Percentiles rank a stretch among this genome's conserved stretches.
These are phyloP conservation scores for Coprinopsis strossmayeri DNA, from an alignment of 768 basidiomycete species.

Conservation along the genomic window DNA sequence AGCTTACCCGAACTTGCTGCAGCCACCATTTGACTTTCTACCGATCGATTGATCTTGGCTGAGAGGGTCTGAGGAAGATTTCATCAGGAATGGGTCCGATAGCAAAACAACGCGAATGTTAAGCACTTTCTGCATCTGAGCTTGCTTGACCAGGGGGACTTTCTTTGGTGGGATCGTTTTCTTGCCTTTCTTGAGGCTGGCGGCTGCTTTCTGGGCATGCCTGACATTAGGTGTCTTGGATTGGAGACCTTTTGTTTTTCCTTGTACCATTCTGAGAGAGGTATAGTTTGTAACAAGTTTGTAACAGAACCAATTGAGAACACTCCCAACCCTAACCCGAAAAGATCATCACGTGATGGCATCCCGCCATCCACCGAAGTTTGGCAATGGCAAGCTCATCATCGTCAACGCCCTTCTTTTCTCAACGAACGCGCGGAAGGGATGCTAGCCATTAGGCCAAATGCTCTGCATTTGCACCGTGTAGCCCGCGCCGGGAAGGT, in stretches of 20 bases:
- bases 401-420: constrained; percentile 16
- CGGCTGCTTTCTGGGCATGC: constrained; percentile 59
- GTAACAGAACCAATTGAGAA: neutral
- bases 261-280: constrained; percentile 63
- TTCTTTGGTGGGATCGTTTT: constrained; percentile 82
- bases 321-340: too few relatives aligned
- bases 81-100: constrained; percentile 3
- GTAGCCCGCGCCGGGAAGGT: constrained; percentile 45
- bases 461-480: constrained; percentile 48
- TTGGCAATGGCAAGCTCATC: constrained; percentile 18
- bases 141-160: constrained; percentile 60
- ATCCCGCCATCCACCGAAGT: constrained; percentile 38
- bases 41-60: constrained; percentile 87
- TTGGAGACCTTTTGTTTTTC: constrained; percentile 74
- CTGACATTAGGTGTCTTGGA: constrained; percentile 48
- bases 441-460: constrained; percentile 42
- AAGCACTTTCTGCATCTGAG: constrained; percentile 69
- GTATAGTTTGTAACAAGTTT: neutral
- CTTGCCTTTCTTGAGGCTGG: constrained; percentile 74
- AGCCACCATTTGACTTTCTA: constrained; percentile 85
- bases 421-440: constrained; percentile 17
- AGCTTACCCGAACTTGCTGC: constrained; percentile 87
- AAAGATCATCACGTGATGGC: too few relatives aligned
- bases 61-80: constrained; percentile 55
- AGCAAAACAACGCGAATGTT: neutral